Evolutionary conservation across 495 filamentous ascomycete genomes (phyloP).

Genomic region (Gamarada debralockiae): DNA sequence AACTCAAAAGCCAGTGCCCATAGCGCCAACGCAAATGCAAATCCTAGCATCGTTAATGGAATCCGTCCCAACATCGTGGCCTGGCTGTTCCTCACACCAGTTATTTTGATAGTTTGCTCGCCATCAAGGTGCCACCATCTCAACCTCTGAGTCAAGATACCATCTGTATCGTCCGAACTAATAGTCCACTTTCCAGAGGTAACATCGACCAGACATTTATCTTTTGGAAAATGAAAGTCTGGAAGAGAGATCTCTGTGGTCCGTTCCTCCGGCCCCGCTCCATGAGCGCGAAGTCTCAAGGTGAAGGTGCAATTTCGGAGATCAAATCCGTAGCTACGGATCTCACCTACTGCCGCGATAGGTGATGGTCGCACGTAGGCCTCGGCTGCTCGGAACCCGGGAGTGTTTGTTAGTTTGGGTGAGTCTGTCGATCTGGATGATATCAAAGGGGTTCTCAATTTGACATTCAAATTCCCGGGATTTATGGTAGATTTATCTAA

Average conservation of each 20-base stretch:
- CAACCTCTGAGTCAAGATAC: slow-evolving; percentile 63
- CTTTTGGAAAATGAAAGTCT: slow-evolving; percentile 87
- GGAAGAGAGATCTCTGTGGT: slow-evolving; percentile 88
- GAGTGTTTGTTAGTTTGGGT: slow-evolving; percentile 49
- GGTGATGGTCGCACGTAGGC: slow-evolving; percentile 87
- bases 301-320: slow-evolving; percentile 70
- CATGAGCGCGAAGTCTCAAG: slow-evolving; percentile 56
- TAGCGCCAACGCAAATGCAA: no score
- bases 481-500: slow-evolving; percentile 55
- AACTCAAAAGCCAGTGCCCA: no score
- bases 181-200: slow-evolving; percentile 89
- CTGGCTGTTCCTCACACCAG: slow-evolving; percentile 57
- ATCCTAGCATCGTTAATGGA: no score
- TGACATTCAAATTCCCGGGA: slow-evolving; percentile 68
- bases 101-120: slow-evolving; percentile 73
- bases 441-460: slow-evolving; percentile 68
- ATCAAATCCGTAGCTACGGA: slow-evolving; percentile 73
- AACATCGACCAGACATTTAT: slow-evolving; percentile 62
- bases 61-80: slow-evolving; percentile 27
- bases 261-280: slow-evolving; percentile 46
- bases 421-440: slow-evolving; percentile 49
- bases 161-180: slow-evolving; percentile 59
- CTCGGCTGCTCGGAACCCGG: slow-evolving; percentile 85
- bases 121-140: slow-evolving; percentile 90
- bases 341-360: slow-evolving; percentile 63